Evolutionary conservation across 2,329 filamentous ascomycete species (phyloP).

Genomic region (Xylaria sp.): DNA sequence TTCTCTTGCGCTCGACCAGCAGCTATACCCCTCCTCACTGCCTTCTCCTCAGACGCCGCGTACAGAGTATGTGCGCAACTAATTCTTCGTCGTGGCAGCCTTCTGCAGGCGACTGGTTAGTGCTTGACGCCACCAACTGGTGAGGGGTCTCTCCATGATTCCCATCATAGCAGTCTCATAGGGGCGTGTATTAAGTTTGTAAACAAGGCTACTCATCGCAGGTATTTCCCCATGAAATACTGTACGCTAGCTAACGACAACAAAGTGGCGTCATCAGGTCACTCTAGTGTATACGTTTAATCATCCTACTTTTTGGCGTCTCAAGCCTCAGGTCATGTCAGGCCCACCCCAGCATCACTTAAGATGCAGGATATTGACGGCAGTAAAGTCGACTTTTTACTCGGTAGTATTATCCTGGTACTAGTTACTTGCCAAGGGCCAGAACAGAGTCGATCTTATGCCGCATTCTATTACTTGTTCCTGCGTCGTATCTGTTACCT

Average conservation of each 20-base stretch:
- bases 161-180: neutral
- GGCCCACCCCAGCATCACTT: too few relatives aligned
- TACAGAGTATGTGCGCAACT: neutral
- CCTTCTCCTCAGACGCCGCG: neutral
- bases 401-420: neutral
- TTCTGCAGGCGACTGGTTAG: constrained; percentile 1
- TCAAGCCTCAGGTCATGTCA: neutral
- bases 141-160: neutral
- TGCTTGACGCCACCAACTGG: neutral
- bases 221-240: neutral
- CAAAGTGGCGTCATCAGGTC: neutral
- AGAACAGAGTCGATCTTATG: constrained; percentile 10
- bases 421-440: neutral
- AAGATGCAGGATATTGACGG: neutral
- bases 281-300: neutral
- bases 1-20: neutral
- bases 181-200: neutral
- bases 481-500: constrained; percentile 21
- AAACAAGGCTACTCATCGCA: neutral
- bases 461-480: constrained; percentile 15
- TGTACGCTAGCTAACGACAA: neutral
- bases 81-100: neutral
- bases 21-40: neutral
- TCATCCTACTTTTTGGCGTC: neutral
- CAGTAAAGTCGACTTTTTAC: neutral